Evolutionary conservation across 2,329 filamentous ascomycete species (phyloP).

Genomic region (Drechslera avenae): DNA sequence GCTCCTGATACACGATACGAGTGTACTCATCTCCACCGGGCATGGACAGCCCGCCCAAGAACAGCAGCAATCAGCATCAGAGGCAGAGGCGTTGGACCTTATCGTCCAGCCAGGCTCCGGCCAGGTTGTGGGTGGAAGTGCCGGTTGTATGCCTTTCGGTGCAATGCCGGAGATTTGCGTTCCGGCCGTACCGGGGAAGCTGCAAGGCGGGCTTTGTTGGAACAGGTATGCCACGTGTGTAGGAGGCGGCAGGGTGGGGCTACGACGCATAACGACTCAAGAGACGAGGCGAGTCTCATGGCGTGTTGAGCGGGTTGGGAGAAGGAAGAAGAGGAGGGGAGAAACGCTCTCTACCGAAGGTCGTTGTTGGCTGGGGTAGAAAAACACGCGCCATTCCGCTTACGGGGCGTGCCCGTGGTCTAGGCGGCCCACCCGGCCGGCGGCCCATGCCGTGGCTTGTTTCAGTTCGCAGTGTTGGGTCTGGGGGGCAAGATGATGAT

Average conservation of each 20-base stretch:
- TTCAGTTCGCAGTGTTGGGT: constrained; percentile 10
- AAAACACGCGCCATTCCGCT: constrained; percentile 12
- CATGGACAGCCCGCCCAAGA: too few species aligned
- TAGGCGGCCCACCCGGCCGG: constrained; percentile 4
- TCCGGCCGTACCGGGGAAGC: not conserved
- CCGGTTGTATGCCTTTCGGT: constrained; percentile 1
- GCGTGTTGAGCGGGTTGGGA: too few species aligned
- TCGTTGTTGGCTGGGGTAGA: not conserved
- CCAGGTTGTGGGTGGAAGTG: too few species aligned
- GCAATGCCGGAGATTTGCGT: constrained; percentile 11
- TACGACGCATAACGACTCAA: too few species aligned
- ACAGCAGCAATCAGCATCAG: too few species aligned
- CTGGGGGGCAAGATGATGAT: constrained; percentile 5
- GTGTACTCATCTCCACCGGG: too few species aligned
- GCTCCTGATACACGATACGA: too few species aligned
- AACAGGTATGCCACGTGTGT: constrained; percentile 6
- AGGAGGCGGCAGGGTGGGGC: not conserved
- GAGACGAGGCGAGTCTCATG: too few species aligned
- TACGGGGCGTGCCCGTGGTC: constrained; percentile 5
- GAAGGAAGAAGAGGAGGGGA: not conserved
- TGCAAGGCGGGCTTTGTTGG: not conserved
- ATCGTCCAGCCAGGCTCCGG: too few species aligned
- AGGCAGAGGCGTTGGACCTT: too few species aligned
- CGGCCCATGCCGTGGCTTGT: constrained; percentile 12
- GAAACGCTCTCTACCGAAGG: not conserved